phyloP scores from a whole-genome alignment of 352 stramenopile genomes.

The Pythium periplocum region DNA sequence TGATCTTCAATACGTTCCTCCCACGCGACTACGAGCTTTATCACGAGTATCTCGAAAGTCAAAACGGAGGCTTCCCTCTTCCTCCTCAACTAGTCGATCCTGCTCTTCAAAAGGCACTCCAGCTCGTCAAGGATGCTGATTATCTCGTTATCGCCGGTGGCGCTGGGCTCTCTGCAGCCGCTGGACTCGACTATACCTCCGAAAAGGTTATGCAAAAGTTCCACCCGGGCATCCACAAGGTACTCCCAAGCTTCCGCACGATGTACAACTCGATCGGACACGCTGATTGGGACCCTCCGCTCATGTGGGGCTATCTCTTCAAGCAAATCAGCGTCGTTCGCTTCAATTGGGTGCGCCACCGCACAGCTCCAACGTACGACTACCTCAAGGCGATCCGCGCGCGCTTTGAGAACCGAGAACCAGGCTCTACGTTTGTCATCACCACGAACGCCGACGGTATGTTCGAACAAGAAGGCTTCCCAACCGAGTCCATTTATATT shows the following conservation, averaged over 20 bases:
- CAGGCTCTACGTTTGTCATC: constrained; percentile 47
- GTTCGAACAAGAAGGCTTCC: constrained; percentile 69
- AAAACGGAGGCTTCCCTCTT: constrained; percentile 11
- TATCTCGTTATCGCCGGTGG: constrained; percentile 55
- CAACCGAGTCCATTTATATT: constrained; percentile 40
- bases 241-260: constrained; percentile 43
- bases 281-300: constrained; percentile 27
- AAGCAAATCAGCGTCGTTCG: constrained; percentile 57
- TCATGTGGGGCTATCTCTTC: constrained; percentile 64
- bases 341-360: constrained; percentile 41
- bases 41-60: constrained; percentile 21
- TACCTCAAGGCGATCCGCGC: constrained; percentile 42
- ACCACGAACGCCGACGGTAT: constrained; percentile 70
- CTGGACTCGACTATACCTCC: constrained; percentile 72
- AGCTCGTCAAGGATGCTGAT: constrained; percentile 43
- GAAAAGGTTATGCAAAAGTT: constrained; percentile 55
- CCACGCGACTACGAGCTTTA: constrained; percentile 55
- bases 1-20: constrained; percentile 74
- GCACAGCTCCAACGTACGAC: constrained; percentile 46
- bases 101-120: constrained; percentile 20
- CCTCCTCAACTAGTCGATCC: constrained; percentile 21
- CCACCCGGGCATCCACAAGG: constrained; percentile 37
- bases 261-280: constrained; percentile 62
- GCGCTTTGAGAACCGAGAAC: constrained; percentile 20
- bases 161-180: constrained; percentile 59